Evolutionary conservation across 2,329 filamentous ascomycete species (phyloP).

Genomic region (Chalara sp.): DNA sequence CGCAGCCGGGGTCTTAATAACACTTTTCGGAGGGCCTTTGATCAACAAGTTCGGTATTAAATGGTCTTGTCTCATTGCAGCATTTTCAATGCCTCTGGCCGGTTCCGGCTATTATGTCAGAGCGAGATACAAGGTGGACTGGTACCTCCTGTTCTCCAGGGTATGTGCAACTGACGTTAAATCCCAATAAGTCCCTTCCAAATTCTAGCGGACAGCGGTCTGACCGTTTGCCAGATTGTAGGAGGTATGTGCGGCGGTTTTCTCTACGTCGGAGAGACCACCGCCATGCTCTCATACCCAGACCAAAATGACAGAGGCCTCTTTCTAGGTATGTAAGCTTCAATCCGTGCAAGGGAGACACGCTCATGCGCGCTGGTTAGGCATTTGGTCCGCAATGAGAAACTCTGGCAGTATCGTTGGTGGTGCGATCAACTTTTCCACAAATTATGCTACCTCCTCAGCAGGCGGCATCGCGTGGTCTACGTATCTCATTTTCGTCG

Average conservation of each 20-base stretch:
- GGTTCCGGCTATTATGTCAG: slow-evolving; percentile 59
- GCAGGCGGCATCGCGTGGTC: slow-evolving; percentile 61
- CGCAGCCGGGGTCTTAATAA: slow-evolving; percentile 8
- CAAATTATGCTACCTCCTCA: slow-evolving; percentile 49
- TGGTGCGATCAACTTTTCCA: slow-evolving; percentile 61
- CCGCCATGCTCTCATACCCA: slow-evolving; percentile 31
- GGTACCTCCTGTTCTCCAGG: slow-evolving; percentile 54
- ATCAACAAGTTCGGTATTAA: slow-evolving; percentile 34
- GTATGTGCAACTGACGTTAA: not conserved
- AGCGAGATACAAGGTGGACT: slow-evolving; percentile 59
- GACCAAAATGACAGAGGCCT: slow-evolving; percentile 27
- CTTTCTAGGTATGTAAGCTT: slow-evolving; percentile 17
- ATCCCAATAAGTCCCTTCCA: not conserved
- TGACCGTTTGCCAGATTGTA: slow-evolving; percentile 12
- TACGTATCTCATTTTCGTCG: slow-evolving; percentile 64
- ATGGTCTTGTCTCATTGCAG: slow-evolving; percentile 31
- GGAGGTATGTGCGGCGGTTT: slow-evolving; percentile 20
- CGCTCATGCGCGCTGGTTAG: slow-evolving; percentile 30
- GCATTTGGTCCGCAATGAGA: slow-evolving; percentile 56
- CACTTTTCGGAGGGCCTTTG: slow-evolving; percentile 28
- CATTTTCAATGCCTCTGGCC: slow-evolving; percentile 27
- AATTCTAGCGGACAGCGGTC: not conserved
- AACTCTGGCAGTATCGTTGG: slow-evolving; percentile 61
- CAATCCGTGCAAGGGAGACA: not conserved
- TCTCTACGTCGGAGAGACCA: slow-evolving; percentile 30